Conservation (phyloP, 257 asterid genomes). For the Solanum sitiens region DNA sequence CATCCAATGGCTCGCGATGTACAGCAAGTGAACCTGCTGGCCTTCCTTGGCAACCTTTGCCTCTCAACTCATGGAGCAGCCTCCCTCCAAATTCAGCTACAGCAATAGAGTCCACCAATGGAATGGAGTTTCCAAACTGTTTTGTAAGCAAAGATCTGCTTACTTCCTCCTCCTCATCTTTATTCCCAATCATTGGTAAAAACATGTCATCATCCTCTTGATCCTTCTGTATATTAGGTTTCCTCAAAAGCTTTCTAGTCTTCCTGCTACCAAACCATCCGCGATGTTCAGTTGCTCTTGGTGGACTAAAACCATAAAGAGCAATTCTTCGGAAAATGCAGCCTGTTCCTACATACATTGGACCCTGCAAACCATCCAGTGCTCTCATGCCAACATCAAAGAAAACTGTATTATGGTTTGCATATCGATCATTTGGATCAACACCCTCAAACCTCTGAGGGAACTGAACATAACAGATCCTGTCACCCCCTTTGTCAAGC, state of each 20-base stretch:
- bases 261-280: conserved; percentile 80
- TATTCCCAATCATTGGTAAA: conserved; percentile 35
- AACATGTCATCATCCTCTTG: conserved; percentile 51
- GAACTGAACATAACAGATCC: conserved; percentile 77
- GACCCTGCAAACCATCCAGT: conserved; percentile 87
- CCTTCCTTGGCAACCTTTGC: conserved; percentile 65
- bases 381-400: conserved; percentile 95
- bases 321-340: conserved; percentile 82
- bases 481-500: conserved; percentile 92
- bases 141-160: conserved; percentile 33
- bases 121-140: conserved; percentile 61
- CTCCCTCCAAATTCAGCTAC: conserved; percentile 92
- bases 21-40: conserved; percentile 79
- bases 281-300: conserved; percentile 73
- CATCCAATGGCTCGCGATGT: conserved; percentile 85
- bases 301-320: conserved; percentile 81
- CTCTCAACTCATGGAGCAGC: conserved; percentile 64
- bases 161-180: conserved; percentile 34
- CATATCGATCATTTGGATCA: conserved; percentile 85
- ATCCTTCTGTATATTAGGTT: conserved; percentile 15
- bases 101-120: conserved; percentile 64
- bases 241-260: conserved; percentile 34
- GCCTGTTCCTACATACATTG: conserved; percentile 95
- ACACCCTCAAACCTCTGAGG: conserved; percentile 91
- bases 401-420: conserved; percentile 89